Percentiles rank a stretch among this genome's conserved stretches.
phyloP scores from a whole-genome alignment of 1,139 yeast genomes.

The Saccharomyces pastorianus region DNA sequence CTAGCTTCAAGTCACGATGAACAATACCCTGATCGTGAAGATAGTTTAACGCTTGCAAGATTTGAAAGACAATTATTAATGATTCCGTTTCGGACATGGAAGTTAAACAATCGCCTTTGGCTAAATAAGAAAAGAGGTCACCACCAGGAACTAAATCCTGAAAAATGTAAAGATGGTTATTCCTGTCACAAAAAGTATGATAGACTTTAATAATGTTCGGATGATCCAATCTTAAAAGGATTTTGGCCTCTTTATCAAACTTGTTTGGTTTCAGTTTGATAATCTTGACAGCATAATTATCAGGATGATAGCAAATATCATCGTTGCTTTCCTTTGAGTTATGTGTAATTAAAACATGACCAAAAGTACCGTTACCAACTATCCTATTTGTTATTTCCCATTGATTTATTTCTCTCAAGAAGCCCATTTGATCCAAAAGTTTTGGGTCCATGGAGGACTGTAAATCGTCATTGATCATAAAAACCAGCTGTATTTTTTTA shows the following conservation, averaged over 20 bases:
- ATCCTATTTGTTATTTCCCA: slow-evolving; percentile 41
- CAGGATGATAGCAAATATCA: slow-evolving; percentile 8
- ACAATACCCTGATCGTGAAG: slow-evolving; percentile 69
- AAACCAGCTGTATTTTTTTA: slow-evolving; percentile 1
- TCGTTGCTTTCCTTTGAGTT: slow-evolving; percentile 3
- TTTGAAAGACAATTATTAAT: slow-evolving; percentile 49
- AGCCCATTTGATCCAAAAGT: slow-evolving; percentile 17
- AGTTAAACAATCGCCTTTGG: slow-evolving; percentile 36
- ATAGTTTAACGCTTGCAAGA: slow-evolving; percentile 65
- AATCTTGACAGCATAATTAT: slow-evolving; percentile 46
- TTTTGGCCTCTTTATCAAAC: slow-evolving; percentile 37
- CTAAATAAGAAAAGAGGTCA: slow-evolving; percentile 54
- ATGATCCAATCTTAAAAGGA: slow-evolving; percentile 36
- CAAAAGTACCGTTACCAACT: slow-evolving; percentile 57
- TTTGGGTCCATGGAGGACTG: slow-evolving; percentile 7
- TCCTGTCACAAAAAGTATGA: slow-evolving; percentile 35
- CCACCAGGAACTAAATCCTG: slow-evolving; percentile 56
- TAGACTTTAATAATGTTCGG: slow-evolving; percentile 41
- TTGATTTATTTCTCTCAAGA: slow-evolving; percentile 23
- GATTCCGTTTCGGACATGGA: slow-evolving; percentile 48
- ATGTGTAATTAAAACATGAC: slow-evolving; percentile 37
- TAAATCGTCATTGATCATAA: slow-evolving; percentile 12
- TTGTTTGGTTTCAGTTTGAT: slow-evolving; percentile 33
- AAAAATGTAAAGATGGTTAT: slow-evolving; percentile 39
- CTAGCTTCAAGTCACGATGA: slow-evolving; percentile 88